These are phyloP conservation scores for Hemileia vastatrix DNA, from an alignment of 1,284 basidiomycete genomes.

Conservation along the genomic window DNA sequence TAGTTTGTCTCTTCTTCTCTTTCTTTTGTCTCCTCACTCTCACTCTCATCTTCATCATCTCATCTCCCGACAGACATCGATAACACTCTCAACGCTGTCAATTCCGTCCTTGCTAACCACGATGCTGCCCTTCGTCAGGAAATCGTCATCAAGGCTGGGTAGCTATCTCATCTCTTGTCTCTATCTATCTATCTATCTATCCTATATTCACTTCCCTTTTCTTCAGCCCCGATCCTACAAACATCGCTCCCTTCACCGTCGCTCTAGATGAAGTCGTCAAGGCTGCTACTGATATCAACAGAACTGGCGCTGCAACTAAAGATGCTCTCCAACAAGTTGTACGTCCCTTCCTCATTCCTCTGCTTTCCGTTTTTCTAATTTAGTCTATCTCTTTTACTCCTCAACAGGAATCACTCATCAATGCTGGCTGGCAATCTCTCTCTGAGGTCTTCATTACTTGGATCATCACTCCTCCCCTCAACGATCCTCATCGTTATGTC, in stretches of 20 bases:
- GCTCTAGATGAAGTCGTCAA: constrained; percentile 17
- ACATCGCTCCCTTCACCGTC: constrained; percentile 7
- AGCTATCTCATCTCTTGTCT: neutral
- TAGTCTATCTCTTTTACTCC: neutral
- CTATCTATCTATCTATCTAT: neutral
- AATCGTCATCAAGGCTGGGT: constrained; percentile 19
- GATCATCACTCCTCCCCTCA: neutral
- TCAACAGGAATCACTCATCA: neutral
- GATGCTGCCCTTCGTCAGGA: constrained; percentile 18
- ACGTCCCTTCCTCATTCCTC: neutral
- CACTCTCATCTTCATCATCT: no score
- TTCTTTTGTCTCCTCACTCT: no score
- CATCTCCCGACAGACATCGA: constrained; percentile 14
- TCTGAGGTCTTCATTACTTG: neutral
- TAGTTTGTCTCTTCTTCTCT: no score
- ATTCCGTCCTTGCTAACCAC: constrained; percentile 10
- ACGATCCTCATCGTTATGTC: neutral
- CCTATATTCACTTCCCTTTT: neutral
- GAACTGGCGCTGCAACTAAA: neutral
- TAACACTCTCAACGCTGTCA: constrained; percentile 5
- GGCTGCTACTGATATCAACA: constrained; percentile 1
- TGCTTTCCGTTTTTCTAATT: no score
- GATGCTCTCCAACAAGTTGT: constrained; percentile 1
- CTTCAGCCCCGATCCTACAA: constrained; percentile 11
- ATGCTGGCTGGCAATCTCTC: neutral